Percentiles rank a stretch among this genome's conserved stretches.
Conservation (phyloP, 2,329 filamentous ascomycete species). For the Chaetomium sp. region DNA sequence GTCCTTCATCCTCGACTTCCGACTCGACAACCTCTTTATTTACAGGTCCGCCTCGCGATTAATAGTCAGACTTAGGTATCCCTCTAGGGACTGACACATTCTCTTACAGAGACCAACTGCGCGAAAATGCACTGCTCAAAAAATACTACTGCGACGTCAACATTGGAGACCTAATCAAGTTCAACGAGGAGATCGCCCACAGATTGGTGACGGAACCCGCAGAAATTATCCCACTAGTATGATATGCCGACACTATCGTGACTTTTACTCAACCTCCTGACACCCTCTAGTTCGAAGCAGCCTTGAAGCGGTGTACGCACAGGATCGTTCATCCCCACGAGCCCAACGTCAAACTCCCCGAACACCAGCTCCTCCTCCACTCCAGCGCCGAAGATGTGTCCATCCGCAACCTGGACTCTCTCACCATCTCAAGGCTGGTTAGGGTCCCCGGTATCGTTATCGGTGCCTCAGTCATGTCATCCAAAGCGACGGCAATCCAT, state of each 20-base stretch:
- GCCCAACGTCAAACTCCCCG: conserved; percentile 68
- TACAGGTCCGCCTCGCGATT: conserved; percentile 70
- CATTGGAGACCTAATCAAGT: conserved; percentile 92
- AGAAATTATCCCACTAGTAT: conserved; percentile 87
- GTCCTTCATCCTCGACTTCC: conserved; percentile 90
- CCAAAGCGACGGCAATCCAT: conserved; percentile 84
- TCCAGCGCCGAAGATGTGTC: conserved; percentile 88
- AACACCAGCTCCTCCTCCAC: conserved; percentile 93
- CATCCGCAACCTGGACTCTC: conserved; percentile 90
- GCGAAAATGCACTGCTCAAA: conserved; percentile 91
- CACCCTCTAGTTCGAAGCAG: conserved; percentile 75
- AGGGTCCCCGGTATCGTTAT: conserved; percentile 97
- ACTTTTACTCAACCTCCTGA: background rate
- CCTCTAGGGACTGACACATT: conserved; percentile 37
- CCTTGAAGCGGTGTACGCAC: conserved; percentile 87
- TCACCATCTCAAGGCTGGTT: conserved; percentile 91
- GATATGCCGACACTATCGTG: conserved; percentile 33
- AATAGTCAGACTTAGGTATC: background rate
- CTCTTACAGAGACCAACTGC: conserved; percentile 77
- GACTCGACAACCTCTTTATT: conserved; percentile 90
- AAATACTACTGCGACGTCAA: conserved; percentile 97
- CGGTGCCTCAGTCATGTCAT: conserved; percentile 93
- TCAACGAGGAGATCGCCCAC: conserved; percentile 93
- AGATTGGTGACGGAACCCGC: conserved; percentile 85
- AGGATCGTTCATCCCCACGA: conserved; percentile 86